phyloP scores from a whole-genome alignment of 1,284 basidiomycete genomes.

The Moesziomyces globuligerus region DNA sequence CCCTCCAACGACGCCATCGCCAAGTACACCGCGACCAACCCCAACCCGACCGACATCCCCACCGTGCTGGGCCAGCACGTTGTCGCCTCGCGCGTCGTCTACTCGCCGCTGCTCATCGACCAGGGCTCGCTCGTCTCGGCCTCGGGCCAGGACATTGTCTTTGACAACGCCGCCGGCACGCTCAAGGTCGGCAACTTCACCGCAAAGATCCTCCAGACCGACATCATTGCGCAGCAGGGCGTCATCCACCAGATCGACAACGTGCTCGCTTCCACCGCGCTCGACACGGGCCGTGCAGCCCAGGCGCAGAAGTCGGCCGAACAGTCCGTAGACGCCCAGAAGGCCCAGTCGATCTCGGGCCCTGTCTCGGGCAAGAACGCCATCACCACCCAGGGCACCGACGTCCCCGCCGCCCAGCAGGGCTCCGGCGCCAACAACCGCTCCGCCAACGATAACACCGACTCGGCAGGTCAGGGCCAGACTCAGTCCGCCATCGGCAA shows the following conservation, averaged over 20 bases:
- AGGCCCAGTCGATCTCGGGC: slow-evolving; percentile 33
- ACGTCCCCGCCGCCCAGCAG: slow-evolving; percentile 41
- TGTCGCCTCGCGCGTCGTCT: slow-evolving; percentile 47
- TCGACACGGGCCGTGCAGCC: slow-evolving; percentile 42
- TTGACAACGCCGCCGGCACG: slow-evolving; percentile 39
- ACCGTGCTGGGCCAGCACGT: slow-evolving; percentile 50
- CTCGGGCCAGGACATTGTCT: slow-evolving; percentile 52
- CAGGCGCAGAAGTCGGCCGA: slow-evolving; percentile 49
- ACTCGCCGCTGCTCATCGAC: slow-evolving; percentile 49
- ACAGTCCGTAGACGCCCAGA: slow-evolving; percentile 12
- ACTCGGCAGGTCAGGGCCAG: slow-evolving; percentile 25
- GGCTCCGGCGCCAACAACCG: slow-evolving; percentile 36
- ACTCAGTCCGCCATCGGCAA: slow-evolving; percentile 26
- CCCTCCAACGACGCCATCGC: slow-evolving; percentile 45
- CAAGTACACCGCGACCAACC: slow-evolving; percentile 26
- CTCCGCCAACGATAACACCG: slow-evolving; percentile 32
- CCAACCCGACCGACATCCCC: slow-evolving; percentile 28
- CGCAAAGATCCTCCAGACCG: slow-evolving; percentile 51
- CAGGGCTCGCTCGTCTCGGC: slow-evolving; percentile 50
- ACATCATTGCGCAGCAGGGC: slow-evolving; percentile 51
- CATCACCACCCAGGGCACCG: slow-evolving; percentile 42
- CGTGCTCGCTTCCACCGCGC: slow-evolving; percentile 43
- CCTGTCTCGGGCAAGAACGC: slow-evolving; percentile 45
- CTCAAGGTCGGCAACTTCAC: slow-evolving; percentile 49
- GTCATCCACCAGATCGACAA: slow-evolving; percentile 55